Base-by-base conservation (phyloP, 805 yeast genomes). In the Monosporozyma unispora region DNA sequence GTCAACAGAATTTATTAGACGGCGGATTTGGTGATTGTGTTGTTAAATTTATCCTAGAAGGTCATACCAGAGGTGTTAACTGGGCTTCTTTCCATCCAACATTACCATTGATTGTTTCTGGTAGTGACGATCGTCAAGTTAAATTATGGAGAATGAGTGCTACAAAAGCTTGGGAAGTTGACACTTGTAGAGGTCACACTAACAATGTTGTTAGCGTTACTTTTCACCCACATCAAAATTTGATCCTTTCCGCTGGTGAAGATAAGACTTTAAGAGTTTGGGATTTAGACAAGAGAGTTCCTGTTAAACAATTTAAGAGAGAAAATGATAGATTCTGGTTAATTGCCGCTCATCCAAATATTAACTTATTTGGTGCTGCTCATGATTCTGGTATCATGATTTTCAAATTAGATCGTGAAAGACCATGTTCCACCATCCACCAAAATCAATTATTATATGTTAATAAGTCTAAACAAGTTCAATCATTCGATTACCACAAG, bases 81-180 rank as follows among this genome's bases (percentile, higher is more conserved):
- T 93, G 96, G 96, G 98, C 97, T 19, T 75, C 96, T 11, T 95
- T 95, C 80, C 99, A 93, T 67, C 99, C 99, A 44, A 88, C 91
- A 22, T 76, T 89, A 64, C 98, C 98, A 12, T 76, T 93, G 57
- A 89, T 93, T 64, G 95, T 90, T 18, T 87, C 96, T 16, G 95
- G 91, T 60, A 95, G 95, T 67, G 99, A 93, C 67, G 99, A 93
- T 66, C 80, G 98, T 57, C 82, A 91, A 56, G 87, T 93, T 50
- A 91, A 91, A 69, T 74, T 95, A 56, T 93, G 99, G 99, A 80
- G 98, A 70, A 88, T 89, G 96, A 82, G 89, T 61, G 96, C 93
- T 57, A 82, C 95, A 35, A 88, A 90, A 70, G 99, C 99, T 22
- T 93, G 98, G 98, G 99, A 95, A 69, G 95, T 95, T 52, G 99